Evolutionary conservation across 2,329 filamentous ascomycete genomes (phyloP), one percentile per base, ranked within the genome.

Genomic region (Curvularia hawaiiensis): DNA sequence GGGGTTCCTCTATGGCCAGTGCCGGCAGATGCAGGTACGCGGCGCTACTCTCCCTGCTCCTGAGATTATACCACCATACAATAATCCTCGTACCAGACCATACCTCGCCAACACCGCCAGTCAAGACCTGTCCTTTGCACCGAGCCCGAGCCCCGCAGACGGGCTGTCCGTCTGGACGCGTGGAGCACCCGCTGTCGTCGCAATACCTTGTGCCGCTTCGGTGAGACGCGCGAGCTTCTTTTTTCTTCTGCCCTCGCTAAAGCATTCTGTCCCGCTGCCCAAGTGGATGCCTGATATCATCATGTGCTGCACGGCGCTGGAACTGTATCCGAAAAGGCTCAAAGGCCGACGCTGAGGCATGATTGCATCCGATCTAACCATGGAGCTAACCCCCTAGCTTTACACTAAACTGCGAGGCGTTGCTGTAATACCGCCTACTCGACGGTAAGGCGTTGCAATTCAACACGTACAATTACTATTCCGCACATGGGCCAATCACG

Each of bases 21-120:
- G 54, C 50, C 51, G 51, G 48, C 24, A 46, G 40, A 65, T 59
- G 59, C 63, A 65, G 62, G 63, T 65, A 65, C 63, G 57, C 63
- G 61, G 56, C 56, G 54, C 63, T 64, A 65, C 61, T 38, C 35
- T 38, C 14, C 33, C 33, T 16, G 33, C 33, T 60, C 63, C 61
- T 65, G 54, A 61, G 50, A 56, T 58, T 31, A 31, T 31, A 31
- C 10, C 10, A 4, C 24, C 31, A 46, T 33, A 31, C 26, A 30
- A 30, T 10, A 22, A 43, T 43, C 4, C 20, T 16, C 16, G 5
- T 12, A 31, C 33, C 31, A 49, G 20, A 31, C 43, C n/a, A 30
- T n/a, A 38, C 16, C 35, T 6, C 14, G 12, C 33, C 33, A 35
- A 35, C 14, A 35, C 33, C 33, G 14, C 5, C 33, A 35, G 14